Evolutionary conservation across 2,329 filamentous ascomycete genomes (phyloP).

Genomic region (Colletotrichum viniferum): DNA sequence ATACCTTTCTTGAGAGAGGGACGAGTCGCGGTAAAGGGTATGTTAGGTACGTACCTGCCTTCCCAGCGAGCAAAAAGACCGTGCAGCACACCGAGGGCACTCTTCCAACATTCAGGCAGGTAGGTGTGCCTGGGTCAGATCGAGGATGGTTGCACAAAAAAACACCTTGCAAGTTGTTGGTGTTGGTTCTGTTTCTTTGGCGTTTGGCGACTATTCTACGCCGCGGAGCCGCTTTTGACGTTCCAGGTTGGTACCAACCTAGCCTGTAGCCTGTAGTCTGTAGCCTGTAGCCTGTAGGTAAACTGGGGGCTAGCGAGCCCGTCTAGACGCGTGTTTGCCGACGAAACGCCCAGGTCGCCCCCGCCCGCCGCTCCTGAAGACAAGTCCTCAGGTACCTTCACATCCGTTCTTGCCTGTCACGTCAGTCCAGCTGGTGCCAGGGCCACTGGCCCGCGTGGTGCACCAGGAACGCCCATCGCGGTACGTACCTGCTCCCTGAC

Average conservation of each 20-base stretch:
- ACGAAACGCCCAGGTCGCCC: not conserved
- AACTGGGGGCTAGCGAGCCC: conserved; percentile 20
- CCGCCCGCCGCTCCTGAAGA: not conserved
- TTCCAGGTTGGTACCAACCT: not conserved
- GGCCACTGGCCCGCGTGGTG: not conserved
- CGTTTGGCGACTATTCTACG: not conserved
- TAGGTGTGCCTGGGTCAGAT: not conserved
- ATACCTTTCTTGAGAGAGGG: not conserved
- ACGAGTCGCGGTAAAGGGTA: not conserved
- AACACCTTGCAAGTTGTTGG: not conserved
- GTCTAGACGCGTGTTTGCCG: not conserved
- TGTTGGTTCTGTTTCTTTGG: not conserved
- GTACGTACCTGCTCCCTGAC: not conserved
- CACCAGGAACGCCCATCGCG: not conserved
- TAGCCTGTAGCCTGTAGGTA: not conserved
- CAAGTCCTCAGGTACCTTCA: not conserved
- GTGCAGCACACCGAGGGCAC: not conserved
- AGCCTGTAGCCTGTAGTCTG: not conserved
- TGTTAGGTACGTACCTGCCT: not conserved
- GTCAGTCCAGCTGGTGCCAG: not conserved
- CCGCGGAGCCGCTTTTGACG: not conserved
- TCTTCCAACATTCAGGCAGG: not conserved
- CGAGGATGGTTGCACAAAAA: not conserved
- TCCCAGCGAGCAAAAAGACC: not conserved
- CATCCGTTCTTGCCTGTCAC: not conserved